These are phyloP conservation scores for Amylocarpus encephaloides DNA, from an alignment of 2,329 filamentous ascomycete species.

Conservation along the genomic window DNA sequence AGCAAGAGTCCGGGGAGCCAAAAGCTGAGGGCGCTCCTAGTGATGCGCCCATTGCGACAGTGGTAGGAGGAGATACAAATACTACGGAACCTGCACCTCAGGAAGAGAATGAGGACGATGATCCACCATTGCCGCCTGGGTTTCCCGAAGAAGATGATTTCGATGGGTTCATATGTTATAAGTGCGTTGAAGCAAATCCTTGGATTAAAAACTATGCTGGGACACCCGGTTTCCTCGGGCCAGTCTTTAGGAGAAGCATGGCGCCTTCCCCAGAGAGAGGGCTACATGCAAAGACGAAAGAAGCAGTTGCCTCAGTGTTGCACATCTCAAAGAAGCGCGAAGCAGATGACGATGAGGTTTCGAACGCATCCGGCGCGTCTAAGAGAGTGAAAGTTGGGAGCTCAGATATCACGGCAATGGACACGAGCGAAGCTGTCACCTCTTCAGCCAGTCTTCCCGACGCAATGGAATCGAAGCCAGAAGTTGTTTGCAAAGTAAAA, in stretches of 20 bases:
- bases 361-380: conserved; percentile 27
- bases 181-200: conserved; percentile 78
- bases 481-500: conserved; percentile 50
- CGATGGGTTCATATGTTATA: conserved; percentile 87
- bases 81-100: conserved; percentile 31
- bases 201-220: conserved; percentile 91
- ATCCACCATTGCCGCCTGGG: conserved; percentile 68
- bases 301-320: conserved; percentile 14
- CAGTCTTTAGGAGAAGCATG: conserved; percentile 50
- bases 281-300: conserved; percentile 19
- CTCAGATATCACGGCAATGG: neutral
- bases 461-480: conserved; percentile 7
- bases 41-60: neutral
- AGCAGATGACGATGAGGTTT: conserved; percentile 42
- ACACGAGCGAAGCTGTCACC: neutral
- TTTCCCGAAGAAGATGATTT: conserved; percentile 90
- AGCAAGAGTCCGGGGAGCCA: conserved; percentile 12
- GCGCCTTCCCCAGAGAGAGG: conserved; percentile 30
- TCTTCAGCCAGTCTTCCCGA: conserved; percentile 13
- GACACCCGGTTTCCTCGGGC: conserved; percentile 68
- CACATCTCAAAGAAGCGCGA: conserved; percentile 57
- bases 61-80: neutral
- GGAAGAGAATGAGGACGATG: conserved; percentile 45
- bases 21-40: conserved; percentile 25
- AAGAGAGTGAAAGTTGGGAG: conserved; percentile 45